Evolutionary conservation across 202 grass and related monocot genomes (phyloP).

Genomic region (Alloteropsis angusta): DNA sequence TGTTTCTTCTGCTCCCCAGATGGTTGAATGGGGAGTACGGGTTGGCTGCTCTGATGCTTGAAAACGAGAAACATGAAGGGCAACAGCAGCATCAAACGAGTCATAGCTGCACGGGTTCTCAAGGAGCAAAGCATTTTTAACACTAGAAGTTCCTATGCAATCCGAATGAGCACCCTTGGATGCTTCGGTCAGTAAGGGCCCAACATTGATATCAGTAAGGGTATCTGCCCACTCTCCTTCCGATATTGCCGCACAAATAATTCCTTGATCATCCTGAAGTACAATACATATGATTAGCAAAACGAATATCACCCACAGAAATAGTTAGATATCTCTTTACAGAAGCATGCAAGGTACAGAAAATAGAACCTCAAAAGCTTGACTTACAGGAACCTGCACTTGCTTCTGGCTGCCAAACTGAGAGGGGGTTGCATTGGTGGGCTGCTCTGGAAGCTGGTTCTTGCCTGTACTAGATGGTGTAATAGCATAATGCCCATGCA

Average conservation of each 20-base stretch:
- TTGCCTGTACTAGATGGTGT: conserved; percentile 15
- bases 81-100: conserved; percentile 92
- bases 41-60: conserved; percentile 19
- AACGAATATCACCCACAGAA: conserved; percentile 15
- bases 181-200: conserved; percentile 85
- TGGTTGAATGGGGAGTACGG: conserved; percentile 27
- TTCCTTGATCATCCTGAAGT: conserved; percentile 32
- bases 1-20: conserved; percentile 90
- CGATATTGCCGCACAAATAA: conserved; percentile 30
- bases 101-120: conserved; percentile 68
- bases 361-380: conserved; percentile 42
- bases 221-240: conserved; percentile 88
- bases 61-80: conserved; percentile 68
- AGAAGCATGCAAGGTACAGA: conserved; percentile 23
- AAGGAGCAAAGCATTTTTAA: conserved; percentile 22
- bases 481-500: conserved; percentile 26
- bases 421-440: background rate
- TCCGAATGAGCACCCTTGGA: conserved; percentile 55
- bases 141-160: conserved; percentile 38
- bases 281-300: conserved; percentile 15
- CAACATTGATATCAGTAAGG: conserved; percentile 86
- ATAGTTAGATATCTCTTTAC: background rate
- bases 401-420: conserved; percentile 29
- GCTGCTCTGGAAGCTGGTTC: background rate
- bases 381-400: conserved; percentile 41